Evolutionary conservation across 1,284 basidiomycete species (phyloP), one percentile per base, ranked within the genome.

Genomic region (Trametes sp.): DNA sequence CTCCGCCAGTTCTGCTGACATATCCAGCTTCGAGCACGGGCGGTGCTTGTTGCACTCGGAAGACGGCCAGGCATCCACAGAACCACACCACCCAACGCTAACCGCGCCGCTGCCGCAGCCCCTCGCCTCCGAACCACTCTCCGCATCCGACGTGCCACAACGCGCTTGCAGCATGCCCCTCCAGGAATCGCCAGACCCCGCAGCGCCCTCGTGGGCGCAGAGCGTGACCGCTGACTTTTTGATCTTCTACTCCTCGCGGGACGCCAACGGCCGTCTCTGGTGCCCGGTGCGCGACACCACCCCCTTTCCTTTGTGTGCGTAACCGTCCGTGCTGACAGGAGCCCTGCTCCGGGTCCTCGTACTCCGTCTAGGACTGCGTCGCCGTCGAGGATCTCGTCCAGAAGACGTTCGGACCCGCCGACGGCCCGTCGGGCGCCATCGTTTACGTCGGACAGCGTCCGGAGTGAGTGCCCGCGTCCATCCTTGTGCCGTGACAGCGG

Each of bases 401-500:
- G 62, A 72, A 83, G 6, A 81, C 82, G 0, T 94, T 94, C 67
- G 77, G 77, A 19, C 70, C 77, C 14, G 72, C 77, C 23, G 80
- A 84, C 57, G 82, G 82, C 23, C 90, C 89, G 23, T 80, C 83
- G 29, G 91, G 82, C 11, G 75, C 88, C 50, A 81, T 95, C 54
- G 81, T 92, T 56, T 93, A 91, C 74, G 90, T 94, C 57, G 94
- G 93, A 8, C 82, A 88, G 68, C 81, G 76, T 67, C 61, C 81
- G 58, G 85, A 88, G 93, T 94, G 71, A 75, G 88, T 82, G 48
- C 45, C 26, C 23, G 52, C 11, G 38, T 29, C 16, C 52, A 53
- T 49, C 53, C 36, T 49, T 48, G 16, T 33, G 26, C 45, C 64
- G 55, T 62, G 57, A 59, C 48, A 53, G 31, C n/a, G n/a, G n/a